Conservation (phyloP, 2,329 filamentous ascomycete species). For the Hypoxylon sp. region DNA sequence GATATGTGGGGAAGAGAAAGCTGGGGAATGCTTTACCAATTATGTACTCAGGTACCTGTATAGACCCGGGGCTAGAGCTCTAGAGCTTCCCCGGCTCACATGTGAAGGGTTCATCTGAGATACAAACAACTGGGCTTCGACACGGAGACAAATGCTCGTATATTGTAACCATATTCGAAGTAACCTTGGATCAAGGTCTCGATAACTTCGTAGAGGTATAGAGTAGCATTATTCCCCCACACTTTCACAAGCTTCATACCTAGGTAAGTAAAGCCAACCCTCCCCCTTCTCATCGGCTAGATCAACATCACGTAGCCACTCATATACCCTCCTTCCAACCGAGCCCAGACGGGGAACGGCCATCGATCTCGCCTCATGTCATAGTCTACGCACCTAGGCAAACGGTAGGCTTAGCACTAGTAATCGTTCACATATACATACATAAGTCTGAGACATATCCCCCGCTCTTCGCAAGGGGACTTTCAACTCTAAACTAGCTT, state of each 20-base stretch:
- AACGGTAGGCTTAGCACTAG: conserved; percentile 10
- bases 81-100: conserved; percentile 33
- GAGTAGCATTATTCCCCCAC: conserved; percentile 47
- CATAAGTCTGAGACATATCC: conserved; percentile 36
- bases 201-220: conserved; percentile 11
- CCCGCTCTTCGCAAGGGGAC: conserved; percentile 23
- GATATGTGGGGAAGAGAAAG: conserved; percentile 35
- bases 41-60: conserved; percentile 7
- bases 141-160: conserved; percentile 10
- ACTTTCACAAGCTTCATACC: conserved; percentile 52
- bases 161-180: conserved; percentile 8
- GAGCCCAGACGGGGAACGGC: conserved; percentile 34
- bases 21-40: conserved; percentile 42
- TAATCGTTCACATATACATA: conserved; percentile 19
- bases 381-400: conserved; percentile 30
- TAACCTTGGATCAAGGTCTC: conserved; percentile 13
- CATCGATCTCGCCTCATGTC: conserved; percentile 37
- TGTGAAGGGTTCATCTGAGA: conserved; percentile 28
- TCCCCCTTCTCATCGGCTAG: conserved; percentile 45
- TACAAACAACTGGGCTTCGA: conserved; percentile 29
- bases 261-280: conserved; percentile 26
- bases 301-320: conserved; percentile 45
- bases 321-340: conserved; percentile 51
- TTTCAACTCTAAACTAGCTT: conserved; percentile 29
- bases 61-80: conserved; percentile 30